Base-by-base conservation (phyloP, 768 basidiomycete genomes). In the Melanogaster broomeanus region DNA sequence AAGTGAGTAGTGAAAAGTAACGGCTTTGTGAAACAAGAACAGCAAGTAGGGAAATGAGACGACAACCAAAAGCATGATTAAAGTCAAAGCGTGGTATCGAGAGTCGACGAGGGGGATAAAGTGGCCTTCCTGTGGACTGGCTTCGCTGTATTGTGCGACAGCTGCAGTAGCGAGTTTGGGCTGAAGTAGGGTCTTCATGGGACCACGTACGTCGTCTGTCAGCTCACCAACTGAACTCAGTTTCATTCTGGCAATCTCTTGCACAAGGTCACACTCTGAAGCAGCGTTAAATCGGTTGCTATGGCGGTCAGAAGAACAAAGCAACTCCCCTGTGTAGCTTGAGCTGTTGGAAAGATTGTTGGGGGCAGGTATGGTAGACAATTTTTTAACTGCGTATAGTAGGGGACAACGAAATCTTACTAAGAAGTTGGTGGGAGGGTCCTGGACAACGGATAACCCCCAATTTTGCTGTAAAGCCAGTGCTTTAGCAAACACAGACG, bases 111-210 rank as follows among this genome's bases (percentile, higher is more conserved):
- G n/a, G n/a, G n/a, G n/a, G n/a, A n/a, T n/a, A n/a, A n/a, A n/a
- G n/a, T n/a, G n/a, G n/a, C n/a, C n/a, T 64, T 89, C 88, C 43
- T 89, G 74, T 35, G 87, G 87, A 61, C 88, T 90, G 16, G 79
- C 71, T 57, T 88, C 85, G 25, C 75, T 77, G 54, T 83, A 73
- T 58, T 84, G 83, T 37, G 79, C 72, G 41, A 83, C 77, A 42
- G 77, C 65, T 15, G 76, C n/a, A n/a, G n/a, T n/a, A n/a, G n/a
- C n/a, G n/a, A n/a, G n/a, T n/a, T n/a, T n/a, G n/a, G n/a, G n/a
- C n/a, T n/a, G n/a, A n/a, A n/a, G n/a, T n/a, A n/a, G n/a, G n/a
- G n/a, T n/a, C n/a, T n/a, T n/a, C n/a, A n/a, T n/a, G n/a, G n/a
- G n/a, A n/a, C n/a, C n/a, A n/a, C n/a, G n/a, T n/a, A n/a, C n/a